phyloP scores from a whole-genome alignment of 2,329 filamentous ascomycete genomes.

The Fusarium subglutinans region DNA sequence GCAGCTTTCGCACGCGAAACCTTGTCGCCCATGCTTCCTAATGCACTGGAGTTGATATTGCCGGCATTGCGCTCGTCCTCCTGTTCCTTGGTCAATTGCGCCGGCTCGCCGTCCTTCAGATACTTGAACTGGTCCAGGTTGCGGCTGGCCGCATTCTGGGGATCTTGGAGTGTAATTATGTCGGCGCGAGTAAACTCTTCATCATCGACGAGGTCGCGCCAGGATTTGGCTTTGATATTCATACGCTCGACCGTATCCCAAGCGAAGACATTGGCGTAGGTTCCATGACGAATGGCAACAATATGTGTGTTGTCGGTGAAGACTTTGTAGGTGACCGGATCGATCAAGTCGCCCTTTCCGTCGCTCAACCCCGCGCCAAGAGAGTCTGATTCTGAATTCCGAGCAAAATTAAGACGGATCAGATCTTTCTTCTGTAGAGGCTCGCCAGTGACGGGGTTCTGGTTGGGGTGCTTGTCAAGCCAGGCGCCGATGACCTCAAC shows the following conservation, averaged over 20 bases:
- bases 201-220: constrained; percentile 90
- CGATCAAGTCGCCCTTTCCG: constrained; percentile 81
- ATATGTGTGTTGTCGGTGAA: constrained; percentile 99
- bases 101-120: constrained; percentile 80
- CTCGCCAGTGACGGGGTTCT: constrained; percentile 87
- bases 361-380: constrained; percentile 59
- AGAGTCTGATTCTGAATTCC: constrained; percentile 78
- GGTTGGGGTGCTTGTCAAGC: constrained; percentile 87
- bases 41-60: constrained; percentile 79
- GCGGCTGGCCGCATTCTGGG: constrained; percentile 84
- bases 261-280: constrained; percentile 93
- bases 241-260: constrained; percentile 95
- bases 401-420: constrained; percentile 89
- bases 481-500: constrained; percentile 93
- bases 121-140: constrained; percentile 91
- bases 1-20: constrained; percentile 91
- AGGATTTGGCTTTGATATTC: constrained; percentile 97
- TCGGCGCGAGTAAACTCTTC: constrained; percentile 87
- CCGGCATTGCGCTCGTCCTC: constrained; percentile 71
- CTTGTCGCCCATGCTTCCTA: constrained; percentile 83
- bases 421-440: constrained; percentile 83
- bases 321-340: constrained; percentile 96
- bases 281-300: constrained; percentile 81
- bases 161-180: constrained; percentile 96
- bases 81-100: constrained; percentile 74